These are phyloP conservation scores for Alternaria angustiovoidea DNA, from an alignment of 2,329 filamentous ascomycete species.

Conservation along the genomic window DNA sequence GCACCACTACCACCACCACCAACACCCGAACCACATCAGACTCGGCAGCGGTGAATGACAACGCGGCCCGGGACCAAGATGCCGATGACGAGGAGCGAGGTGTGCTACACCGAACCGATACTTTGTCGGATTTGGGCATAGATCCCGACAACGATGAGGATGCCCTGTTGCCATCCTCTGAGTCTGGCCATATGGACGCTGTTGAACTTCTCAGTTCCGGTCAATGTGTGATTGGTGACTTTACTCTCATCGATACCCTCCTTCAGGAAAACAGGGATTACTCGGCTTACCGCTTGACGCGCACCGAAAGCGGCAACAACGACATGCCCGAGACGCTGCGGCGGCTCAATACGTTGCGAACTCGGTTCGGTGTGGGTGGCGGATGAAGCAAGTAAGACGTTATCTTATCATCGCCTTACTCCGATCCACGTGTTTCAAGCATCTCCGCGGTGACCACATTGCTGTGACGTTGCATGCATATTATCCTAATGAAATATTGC, in stretches of 20 bases:
- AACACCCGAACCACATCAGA: constrained; percentile 18
- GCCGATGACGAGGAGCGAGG: constrained; percentile 69
- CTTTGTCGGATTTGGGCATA: constrained; percentile 49
- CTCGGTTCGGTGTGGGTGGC: constrained; percentile 45
- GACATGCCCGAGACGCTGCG: constrained; percentile 45
- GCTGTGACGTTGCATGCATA: constrained; percentile 6
- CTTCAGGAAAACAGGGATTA: constrained; percentile 53
- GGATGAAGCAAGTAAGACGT: constrained; percentile 31
- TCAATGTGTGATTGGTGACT: constrained; percentile 56
- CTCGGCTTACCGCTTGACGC: constrained; percentile 42
- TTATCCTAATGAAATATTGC: constrained; percentile 11
- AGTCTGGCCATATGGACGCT: constrained; percentile 36
- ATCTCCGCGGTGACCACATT: constrained; percentile 9
- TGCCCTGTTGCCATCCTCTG: constrained; percentile 39
- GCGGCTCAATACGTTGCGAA: constrained; percentile 45
- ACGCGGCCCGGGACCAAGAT: constrained; percentile 56
- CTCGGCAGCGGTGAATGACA: constrained; percentile 15
- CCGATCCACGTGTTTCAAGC: constrained; percentile 9
- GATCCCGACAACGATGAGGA: constrained; percentile 51
- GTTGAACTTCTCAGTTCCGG: constrained; percentile 58
- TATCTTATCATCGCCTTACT: constrained; percentile 14
- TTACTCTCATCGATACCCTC: constrained; percentile 53
- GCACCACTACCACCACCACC: constrained; percentile 1
- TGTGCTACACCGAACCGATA: constrained; percentile 53
- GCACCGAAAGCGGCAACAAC: constrained; percentile 34